phyloP scores from a whole-genome alignment of 805 yeast genomes.

The Grigorovia humatica region DNA sequence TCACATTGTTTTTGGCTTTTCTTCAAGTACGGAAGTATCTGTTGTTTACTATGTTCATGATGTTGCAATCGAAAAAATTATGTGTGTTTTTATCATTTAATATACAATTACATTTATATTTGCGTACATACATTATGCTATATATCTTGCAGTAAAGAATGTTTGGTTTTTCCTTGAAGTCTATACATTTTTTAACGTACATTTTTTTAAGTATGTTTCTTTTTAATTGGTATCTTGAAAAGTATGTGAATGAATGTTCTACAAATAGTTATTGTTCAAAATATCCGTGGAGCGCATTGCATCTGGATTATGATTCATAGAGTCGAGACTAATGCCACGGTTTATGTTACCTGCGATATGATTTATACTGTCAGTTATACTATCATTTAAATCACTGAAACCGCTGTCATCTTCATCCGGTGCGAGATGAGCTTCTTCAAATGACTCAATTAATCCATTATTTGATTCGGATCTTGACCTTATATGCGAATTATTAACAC shows the following conservation, averaged over 20 bases:
- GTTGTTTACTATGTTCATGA: no score
- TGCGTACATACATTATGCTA: background rate
- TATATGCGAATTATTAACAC: constrained; percentile 9
- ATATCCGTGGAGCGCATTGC: constrained; percentile 3
- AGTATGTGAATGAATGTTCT: background rate
- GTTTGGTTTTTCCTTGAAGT: background rate
- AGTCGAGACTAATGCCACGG: constrained; percentile 16
- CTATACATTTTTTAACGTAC: background rate
- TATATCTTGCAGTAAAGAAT: background rate
- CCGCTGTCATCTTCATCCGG: constrained; percentile 2
- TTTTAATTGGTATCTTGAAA: background rate
- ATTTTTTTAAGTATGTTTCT: background rate
- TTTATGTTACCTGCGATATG: constrained; percentile 3
- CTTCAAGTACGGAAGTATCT: background rate
- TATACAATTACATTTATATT: background rate
- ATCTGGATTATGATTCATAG: constrained; percentile 4
- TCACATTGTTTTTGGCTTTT: background rate
- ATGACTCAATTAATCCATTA: constrained; percentile 22
- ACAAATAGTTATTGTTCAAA: constrained; percentile 1
- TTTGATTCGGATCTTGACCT: constrained; percentile 23
- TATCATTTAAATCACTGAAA: background rate
- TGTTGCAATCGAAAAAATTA: no score
- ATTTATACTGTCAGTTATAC: background rate
- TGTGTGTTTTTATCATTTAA: background rate
- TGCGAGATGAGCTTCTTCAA: constrained; percentile 7